phyloP scores from a whole-genome alignment of 176 grass and related monocot genomes.

The Aegilops tauschii region DNA sequence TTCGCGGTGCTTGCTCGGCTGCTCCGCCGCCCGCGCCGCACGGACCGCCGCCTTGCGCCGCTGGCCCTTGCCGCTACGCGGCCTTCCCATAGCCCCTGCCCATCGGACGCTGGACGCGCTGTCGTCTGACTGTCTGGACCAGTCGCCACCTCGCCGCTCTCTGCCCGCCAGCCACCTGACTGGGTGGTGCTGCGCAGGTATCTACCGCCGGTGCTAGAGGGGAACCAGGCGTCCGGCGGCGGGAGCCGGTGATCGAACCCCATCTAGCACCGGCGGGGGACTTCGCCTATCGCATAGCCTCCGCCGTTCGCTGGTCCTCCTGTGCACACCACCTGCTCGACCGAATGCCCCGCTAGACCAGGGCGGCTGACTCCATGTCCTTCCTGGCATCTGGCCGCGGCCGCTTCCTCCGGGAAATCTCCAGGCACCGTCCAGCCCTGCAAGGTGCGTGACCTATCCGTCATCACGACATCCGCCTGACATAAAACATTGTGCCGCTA shows the following conservation, averaged over 20 bases:
- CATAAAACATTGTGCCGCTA: not conserved
- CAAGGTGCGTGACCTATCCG: conserved; percentile 8
- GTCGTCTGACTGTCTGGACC: not conserved
- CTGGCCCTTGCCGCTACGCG: not conserved
- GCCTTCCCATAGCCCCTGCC: not conserved
- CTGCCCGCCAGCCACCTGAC: not conserved
- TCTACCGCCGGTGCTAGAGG: not conserved
- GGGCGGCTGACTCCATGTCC: conserved; percentile 28
- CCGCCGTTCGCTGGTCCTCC: not conserved
- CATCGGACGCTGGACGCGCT: not conserved
- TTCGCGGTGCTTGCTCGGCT: not conserved
- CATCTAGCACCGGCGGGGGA: not conserved
- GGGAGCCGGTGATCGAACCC: not conserved
- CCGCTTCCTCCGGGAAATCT: conserved; percentile 25
- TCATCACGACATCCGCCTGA: not conserved
- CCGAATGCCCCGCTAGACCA: conserved; percentile 26
- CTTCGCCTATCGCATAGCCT: not conserved
- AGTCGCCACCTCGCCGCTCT: not conserved
- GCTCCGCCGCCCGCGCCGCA: not conserved
- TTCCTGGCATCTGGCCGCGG: conserved; percentile 11
- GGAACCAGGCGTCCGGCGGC: not conserved
- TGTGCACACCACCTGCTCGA: conserved; percentile 38
- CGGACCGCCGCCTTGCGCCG: not conserved
- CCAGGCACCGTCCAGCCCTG: not conserved
- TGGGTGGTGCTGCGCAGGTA: not conserved